Evolutionary conservation across 2,329 filamentous ascomycete genomes (phyloP).

Genomic region (Colletotrichum lentis): DNA sequence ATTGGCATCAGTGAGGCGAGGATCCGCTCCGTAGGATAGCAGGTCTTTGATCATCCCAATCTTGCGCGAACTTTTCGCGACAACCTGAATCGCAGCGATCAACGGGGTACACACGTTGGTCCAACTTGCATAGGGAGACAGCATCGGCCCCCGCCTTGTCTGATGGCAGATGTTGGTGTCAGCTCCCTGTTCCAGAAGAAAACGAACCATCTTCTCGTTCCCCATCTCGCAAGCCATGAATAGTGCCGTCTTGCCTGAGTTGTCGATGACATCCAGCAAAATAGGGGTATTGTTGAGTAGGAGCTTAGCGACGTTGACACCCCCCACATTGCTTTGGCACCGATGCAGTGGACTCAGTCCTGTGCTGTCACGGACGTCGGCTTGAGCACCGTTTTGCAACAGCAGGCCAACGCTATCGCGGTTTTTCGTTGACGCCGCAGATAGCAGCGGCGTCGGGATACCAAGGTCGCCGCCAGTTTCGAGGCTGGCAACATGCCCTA

Average conservation of each 20-base stretch:
- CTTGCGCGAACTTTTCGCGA: constrained; percentile 39
- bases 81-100: constrained; percentile 42
- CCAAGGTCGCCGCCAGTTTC: constrained; percentile 40
- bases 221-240: constrained; percentile 45
- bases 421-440: constrained; percentile 45
- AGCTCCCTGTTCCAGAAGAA: constrained; percentile 40
- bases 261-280: constrained; percentile 40
- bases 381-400: constrained; percentile 41
- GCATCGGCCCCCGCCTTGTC: constrained; percentile 8
- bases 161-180: constrained; percentile 42
- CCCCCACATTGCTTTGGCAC: constrained; percentile 42
- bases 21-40: constrained; percentile 40
- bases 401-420: constrained; percentile 43
- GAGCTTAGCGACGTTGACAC: constrained; percentile 41
- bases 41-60: constrained; percentile 41
- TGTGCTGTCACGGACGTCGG: constrained; percentile 42
- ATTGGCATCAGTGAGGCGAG: constrained; percentile 36
- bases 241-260: constrained; percentile 44
- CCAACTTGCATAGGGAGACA: background rate
- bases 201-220: constrained; percentile 44
- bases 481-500: constrained; percentile 39
- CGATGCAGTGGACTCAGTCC: constrained; percentile 42
- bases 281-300: constrained; percentile 39
- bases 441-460: constrained; percentile 43
- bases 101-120: constrained; percentile 41